Evolutionary conservation across 306 rosid species (phyloP).

Genomic region (Inga leiocalycina): DNA sequence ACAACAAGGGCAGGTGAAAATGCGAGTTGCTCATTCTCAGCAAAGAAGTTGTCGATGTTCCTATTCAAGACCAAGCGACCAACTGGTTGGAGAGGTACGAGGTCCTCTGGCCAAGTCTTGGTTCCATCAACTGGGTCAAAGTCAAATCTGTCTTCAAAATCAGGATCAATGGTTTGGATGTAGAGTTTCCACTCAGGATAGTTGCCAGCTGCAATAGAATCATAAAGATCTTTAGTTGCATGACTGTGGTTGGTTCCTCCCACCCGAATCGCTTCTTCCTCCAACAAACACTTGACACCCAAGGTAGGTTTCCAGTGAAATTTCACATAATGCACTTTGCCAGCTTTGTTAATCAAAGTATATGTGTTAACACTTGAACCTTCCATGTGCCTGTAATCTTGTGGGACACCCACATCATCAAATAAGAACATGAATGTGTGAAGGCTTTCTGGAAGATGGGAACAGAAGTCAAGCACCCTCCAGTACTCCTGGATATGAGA

Average conservation of each 20-base stretch:
- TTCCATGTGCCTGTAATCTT: not conserved
- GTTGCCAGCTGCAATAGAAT: not conserved
- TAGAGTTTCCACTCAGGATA: not conserved
- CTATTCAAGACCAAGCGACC: not conserved
- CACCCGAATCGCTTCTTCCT: not conserved
- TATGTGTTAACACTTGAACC: not conserved
- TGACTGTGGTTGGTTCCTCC: not conserved
- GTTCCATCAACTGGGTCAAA: not conserved
- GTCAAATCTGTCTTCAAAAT: not conserved
- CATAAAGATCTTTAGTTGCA: not conserved
- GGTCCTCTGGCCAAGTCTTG: not conserved
- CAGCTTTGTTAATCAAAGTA: not conserved
- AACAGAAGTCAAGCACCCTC: slow-evolving; percentile 90
- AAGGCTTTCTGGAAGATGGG: slow-evolving; percentile 93
- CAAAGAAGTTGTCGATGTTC: not conserved
- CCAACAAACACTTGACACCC: not conserved
- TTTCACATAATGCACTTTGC: not conserved
- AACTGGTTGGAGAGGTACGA: not conserved
- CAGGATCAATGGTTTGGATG: not conserved
- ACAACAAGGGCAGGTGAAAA: not conserved
- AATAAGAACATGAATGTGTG: slow-evolving; percentile 75
- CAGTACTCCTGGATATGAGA: slow-evolving; percentile 92
- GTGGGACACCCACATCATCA: not conserved
- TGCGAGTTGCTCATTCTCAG: not conserved
- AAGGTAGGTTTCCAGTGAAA: not conserved